A percentile compares a stretch with the other conserved stretches of the same genome.
phyloP scores from a whole-genome alignment of 176 grass and related monocot species.

The Echinochloa phyllopogon region DNA sequence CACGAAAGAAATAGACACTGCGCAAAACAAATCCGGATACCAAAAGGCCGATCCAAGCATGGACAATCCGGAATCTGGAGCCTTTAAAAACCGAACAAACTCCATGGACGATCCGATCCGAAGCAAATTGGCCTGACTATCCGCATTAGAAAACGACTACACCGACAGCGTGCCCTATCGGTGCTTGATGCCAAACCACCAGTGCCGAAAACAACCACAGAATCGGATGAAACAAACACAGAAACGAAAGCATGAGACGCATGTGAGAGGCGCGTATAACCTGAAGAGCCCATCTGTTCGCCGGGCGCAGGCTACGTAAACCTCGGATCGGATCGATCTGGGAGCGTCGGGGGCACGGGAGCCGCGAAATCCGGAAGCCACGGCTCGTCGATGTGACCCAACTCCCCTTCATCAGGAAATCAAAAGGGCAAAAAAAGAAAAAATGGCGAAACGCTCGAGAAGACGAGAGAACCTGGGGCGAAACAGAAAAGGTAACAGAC shows the following conservation, averaged over 20 bases:
- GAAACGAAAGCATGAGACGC: neutral
- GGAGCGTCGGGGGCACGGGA: conserved; percentile 27
- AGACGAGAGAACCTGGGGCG: neutral
- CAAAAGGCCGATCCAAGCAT: neutral
- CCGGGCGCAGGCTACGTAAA: conserved; percentile 40
- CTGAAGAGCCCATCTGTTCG: conserved; percentile 21
- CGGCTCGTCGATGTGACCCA: conserved; percentile 2
- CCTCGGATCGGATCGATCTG: conserved; percentile 44
- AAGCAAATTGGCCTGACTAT: neutral
- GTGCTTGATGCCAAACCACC: neutral
- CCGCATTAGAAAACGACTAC: neutral
- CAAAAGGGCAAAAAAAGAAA: no score
- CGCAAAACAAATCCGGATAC: neutral
- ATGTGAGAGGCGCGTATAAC: conserved; percentile 57
- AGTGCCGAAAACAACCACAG: neutral
- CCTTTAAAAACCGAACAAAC: neutral
- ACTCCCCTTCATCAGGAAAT: neutral
- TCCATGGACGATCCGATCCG: neutral
- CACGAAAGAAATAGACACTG: neutral
- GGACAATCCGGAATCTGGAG: no score
- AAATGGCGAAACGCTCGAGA: neutral
- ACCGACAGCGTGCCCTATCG: no score
- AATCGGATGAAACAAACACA: neutral
- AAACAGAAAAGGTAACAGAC: neutral
- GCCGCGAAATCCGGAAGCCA: conserved; percentile 30